These are phyloP conservation scores for Mycogone perniciosa DNA, from an alignment of 2,329 filamentous ascomycete species.

Conservation along the genomic window DNA sequence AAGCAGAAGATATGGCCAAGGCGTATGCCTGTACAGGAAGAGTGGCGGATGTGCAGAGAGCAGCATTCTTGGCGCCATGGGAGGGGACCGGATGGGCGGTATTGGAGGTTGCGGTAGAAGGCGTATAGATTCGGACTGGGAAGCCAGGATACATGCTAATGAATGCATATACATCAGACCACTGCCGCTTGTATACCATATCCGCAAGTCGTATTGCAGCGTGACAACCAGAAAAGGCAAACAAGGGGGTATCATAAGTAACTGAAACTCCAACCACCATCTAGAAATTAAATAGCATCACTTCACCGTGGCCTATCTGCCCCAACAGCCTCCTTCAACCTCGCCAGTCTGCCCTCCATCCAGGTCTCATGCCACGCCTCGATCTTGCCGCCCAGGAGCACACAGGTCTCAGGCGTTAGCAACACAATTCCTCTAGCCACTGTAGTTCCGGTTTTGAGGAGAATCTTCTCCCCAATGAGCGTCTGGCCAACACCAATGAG, in stretches of 20 bases:
- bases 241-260: conserved; percentile 10
- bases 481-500: conserved; percentile 59
- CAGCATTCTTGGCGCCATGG: conserved; percentile 81
- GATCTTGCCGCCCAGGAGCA: conserved; percentile 82
- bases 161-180: too few species aligned
- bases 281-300: neutral
- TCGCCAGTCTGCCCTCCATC: conserved; percentile 63
- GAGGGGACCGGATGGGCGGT: conserved; percentile 56
- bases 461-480: conserved; percentile 73
- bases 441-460: conserved; percentile 58
- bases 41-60: conserved; percentile 67
- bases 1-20: conserved; percentile 61
- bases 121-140: conserved; percentile 12
- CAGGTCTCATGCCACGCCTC: conserved; percentile 74
- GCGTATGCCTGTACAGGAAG: conserved; percentile 70
- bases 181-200: too few species aligned
- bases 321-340: conserved; percentile 56
- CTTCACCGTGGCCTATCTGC: conserved; percentile 18
- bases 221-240: neutral
- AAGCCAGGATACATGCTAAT: neutral
- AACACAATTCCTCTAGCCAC: conserved; percentile 74
- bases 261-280: conserved; percentile 6
- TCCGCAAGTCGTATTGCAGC: neutral
- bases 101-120: conserved; percentile 32
- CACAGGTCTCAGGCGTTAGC: conserved; percentile 61